These are phyloP conservation scores for Hygrophorus russula DNA, from an alignment of 768 basidiomycete species.

Conservation along the genomic window DNA sequence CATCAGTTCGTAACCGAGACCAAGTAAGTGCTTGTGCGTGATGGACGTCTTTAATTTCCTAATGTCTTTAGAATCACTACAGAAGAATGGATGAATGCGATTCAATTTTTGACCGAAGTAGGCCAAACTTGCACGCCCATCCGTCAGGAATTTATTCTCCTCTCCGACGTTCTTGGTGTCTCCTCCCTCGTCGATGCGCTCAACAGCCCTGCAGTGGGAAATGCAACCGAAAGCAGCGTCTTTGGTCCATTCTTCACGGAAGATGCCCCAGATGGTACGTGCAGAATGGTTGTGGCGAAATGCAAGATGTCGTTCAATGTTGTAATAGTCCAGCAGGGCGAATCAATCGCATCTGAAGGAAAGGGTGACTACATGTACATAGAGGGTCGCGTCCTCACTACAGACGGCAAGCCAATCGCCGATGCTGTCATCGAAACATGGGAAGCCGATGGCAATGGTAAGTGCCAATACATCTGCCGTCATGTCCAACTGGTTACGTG, in stretches of 20 bases:
- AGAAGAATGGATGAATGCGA: slow-evolving; percentile 73
- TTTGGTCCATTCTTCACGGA: slow-evolving; percentile 78
- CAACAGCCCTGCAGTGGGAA: slow-evolving; percentile 53
- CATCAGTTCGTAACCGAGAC: slow-evolving; percentile 71
- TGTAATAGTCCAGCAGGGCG: slow-evolving; percentile 51
- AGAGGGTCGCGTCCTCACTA: slow-evolving; percentile 56
- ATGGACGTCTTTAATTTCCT: neutral
- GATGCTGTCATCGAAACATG: slow-evolving; percentile 70
- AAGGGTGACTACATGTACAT: slow-evolving; percentile 81
- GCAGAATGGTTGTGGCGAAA: neutral
- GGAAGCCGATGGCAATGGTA: slow-evolving; percentile 62
- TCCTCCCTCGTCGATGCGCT: slow-evolving; percentile 67
- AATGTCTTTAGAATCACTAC: slow-evolving; percentile 37
- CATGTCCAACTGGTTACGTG: slow-evolving; percentile 7
- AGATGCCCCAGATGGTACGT: slow-evolving; percentile 60
- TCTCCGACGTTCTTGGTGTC: slow-evolving; percentile 75
- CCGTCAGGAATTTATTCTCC: slow-evolving; percentile 69
- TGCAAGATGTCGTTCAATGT: neutral
- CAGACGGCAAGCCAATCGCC: slow-evolving; percentile 52
- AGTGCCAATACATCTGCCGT: slow-evolving; percentile 17
- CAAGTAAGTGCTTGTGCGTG: slow-evolving; percentile 14
- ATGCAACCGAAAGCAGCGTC: slow-evolving; percentile 64
- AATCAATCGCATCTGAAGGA: slow-evolving; percentile 76
- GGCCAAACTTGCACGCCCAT: slow-evolving; percentile 66
- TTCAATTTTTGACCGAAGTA: slow-evolving; percentile 65